phyloP scores from a whole-genome alignment of 2,329 filamentous ascomycete species.

The Botrytis hyacinthi region DNA sequence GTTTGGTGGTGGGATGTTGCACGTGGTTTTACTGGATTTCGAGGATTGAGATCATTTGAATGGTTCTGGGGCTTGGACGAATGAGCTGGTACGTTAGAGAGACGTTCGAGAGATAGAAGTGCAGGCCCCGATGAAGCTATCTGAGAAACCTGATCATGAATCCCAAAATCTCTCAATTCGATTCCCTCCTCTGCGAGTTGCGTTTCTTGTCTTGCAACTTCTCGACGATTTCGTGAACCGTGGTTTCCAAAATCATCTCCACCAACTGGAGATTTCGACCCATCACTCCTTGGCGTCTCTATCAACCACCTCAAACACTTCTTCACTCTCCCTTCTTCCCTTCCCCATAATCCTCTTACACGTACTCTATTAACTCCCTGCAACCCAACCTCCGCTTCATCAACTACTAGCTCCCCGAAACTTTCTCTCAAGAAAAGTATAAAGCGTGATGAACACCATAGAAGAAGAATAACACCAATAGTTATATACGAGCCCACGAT shows the following conservation, averaged over 20 bases:
- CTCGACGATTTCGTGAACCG: too few species aligned
- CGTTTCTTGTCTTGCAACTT: neutral
- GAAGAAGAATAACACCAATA: neutral
- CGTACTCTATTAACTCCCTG: fast-evolving
- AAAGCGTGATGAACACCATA: neutral
- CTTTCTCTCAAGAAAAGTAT: neutral
- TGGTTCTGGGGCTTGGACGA: neutral
- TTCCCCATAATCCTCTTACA: neutral
- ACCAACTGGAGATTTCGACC: neutral
- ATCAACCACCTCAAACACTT: constrained; percentile 1
- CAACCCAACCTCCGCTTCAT: neutral
- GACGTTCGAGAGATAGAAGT: neutral
- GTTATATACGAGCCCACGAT: neutral
- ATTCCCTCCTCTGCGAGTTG: neutral
- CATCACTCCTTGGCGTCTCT: neutral
- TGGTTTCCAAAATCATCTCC: neutral
- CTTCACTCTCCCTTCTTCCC: neutral
- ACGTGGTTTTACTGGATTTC: too few species aligned
- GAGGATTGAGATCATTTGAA: neutral
- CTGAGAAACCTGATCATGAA: neutral
- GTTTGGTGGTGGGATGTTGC: neutral
- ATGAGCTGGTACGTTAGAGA: too few species aligned
- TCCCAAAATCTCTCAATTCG: neutral
- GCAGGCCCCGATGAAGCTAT: too few species aligned
- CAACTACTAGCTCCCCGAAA: neutral